Base-by-base conservation (phyloP, 768 basidiomycete genomes). In the Podaxis sp. region DNA sequence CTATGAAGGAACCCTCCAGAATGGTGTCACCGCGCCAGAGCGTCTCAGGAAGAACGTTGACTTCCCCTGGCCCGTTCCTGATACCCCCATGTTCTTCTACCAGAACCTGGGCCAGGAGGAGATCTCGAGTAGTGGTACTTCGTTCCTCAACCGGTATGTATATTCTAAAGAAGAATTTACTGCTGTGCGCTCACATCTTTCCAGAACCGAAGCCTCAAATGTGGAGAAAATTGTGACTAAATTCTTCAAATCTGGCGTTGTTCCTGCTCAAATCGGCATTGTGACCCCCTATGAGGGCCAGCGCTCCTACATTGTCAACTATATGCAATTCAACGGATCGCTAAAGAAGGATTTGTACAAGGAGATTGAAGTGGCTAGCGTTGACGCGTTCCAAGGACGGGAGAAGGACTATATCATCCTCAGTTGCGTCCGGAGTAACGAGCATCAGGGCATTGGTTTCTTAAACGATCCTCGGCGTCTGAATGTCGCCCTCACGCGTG, bases 371-470 rank as follows among this genome's bases (percentile, higher is more conserved):
- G 97, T 99, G 53, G 97, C 97, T 4, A 95, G 92, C 66, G 97
- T 99, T 58, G 97, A 99, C 73, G 97, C 97, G 4, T 99, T 99
- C 86, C 97, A 99, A 73, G 97, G 97, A 53, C 86, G 97, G 72
- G 97, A 99, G 80, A 99, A 99, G 84, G 97, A 99, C 74, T 99
- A 99, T 71, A 99, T 99, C 74, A 99, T 99, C 70, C 82, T 99
- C 54, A 93, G 91, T 72, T 99, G 97, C 71, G 97, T 99, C 17
- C 81, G 97, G 73, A 96, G 95, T 77, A 99, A 99, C 74, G 97
- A 99, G 72, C 97, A 99, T 73, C 97, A 99, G 73, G 97, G 97
- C 38, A 99, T 99, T 64, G 97, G 97, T 51, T 99, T 99, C 84
- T 84, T 99, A 79, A 99, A 96, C 69, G 97, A 99, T 74, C 97